Base-by-base conservation (phyloP, 495 filamentous ascomycete species). In the Copromyces sp. region DNA sequence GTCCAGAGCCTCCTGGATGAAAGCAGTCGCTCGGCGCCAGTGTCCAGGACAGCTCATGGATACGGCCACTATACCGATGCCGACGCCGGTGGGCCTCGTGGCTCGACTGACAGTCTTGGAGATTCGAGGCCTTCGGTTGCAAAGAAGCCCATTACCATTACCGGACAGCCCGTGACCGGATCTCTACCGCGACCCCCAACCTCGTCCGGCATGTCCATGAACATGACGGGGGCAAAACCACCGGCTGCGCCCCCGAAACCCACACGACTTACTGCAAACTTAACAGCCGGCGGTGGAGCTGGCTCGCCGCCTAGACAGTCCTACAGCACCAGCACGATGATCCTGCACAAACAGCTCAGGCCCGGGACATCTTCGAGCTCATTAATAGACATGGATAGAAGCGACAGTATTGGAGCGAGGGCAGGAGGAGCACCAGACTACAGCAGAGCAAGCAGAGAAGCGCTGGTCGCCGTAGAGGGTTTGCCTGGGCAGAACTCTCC, bases 1-100 rank as follows among this genome's bases (percentile, higher is more conserved):
- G 93, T 99, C 70, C 91, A 95, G 80, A 89, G 86, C 29, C 84
- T 98, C 61, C 83, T 99, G n/a, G 91, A 91, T 75, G 95, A 98
- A 77, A 91, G 89, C 71, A 86, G 85, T 68, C 89, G 89, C 75
- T 82, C 85, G 8, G 82, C 86, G 4, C 82, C 85, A 39, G 83
- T 87, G 9, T 85, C 88, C 16, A 91, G 91, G 77, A 95, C 94
- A 2, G 94, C 93, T 4, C 89, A 93, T 72, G 95, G 94, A 9
- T 98, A 98, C 80, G 95, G 95, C 16, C 89, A 88, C 69, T 97
- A 89, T 79, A 92, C 94, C 7, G 91, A 94, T 71, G 72, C 78
- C 1, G 72, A 61, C 68, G 9, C 75, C 70, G 3, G 74, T 74
- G 20, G 68, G 72, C 41, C 71, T 70, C 32, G 73, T 71, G 12